A percentile compares a stretch with the other conserved stretches of the same genome.
Evolutionary conservation across 1,139 yeast species (phyloP).

Genomic region (Debaryomycetaceae sp.): DNA sequence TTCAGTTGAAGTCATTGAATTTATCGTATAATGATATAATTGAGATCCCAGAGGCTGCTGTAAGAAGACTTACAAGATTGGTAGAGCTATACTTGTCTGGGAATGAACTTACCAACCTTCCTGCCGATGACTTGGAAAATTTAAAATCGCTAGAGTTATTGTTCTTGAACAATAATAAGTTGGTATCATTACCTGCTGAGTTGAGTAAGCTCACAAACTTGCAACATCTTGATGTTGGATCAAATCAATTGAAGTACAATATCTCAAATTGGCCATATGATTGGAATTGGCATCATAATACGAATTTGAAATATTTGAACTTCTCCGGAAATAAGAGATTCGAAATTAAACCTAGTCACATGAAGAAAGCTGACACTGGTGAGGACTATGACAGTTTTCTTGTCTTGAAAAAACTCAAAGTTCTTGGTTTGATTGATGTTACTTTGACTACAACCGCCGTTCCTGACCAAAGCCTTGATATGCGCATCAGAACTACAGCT

Average conservation of each 20-base stretch:
- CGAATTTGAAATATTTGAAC: conserved; percentile 72
- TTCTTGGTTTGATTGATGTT: conserved; percentile 90
- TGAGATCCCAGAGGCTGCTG: conserved; percentile 75
- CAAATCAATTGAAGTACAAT: conserved; percentile 85
- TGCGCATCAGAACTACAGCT: conserved; percentile 91
- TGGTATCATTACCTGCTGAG: conserved; percentile 88
- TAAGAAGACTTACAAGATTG: conserved; percentile 54
- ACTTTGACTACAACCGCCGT: conserved; percentile 80
- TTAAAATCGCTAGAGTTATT: conserved; percentile 58
- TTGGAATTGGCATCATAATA: conserved; percentile 96
- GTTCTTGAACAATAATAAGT: conserved; percentile 76
- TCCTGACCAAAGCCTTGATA: conserved; percentile 82
- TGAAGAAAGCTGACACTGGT: conserved; percentile 42
- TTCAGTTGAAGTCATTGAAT: conserved; percentile 62
- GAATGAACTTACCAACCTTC: conserved; percentile 71
- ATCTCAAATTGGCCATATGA: conserved; percentile 94
- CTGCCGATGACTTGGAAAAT: conserved; percentile 78
- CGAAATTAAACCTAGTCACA: conserved; percentile 70
- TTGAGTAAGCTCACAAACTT: conserved; percentile 64
- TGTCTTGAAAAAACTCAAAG: conserved; percentile 64
- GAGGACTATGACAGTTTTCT: conserved; percentile 74
- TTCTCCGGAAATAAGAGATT: conserved; percentile 90
- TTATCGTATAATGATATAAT: conserved; percentile 78
- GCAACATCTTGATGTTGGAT: conserved; percentile 82
- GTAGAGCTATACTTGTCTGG: conserved; percentile 81